Evolutionary conservation across 257 asterid species (phyloP), one percentile per base, ranked within the genome.

Genomic region (Jasminum sambac): DNA sequence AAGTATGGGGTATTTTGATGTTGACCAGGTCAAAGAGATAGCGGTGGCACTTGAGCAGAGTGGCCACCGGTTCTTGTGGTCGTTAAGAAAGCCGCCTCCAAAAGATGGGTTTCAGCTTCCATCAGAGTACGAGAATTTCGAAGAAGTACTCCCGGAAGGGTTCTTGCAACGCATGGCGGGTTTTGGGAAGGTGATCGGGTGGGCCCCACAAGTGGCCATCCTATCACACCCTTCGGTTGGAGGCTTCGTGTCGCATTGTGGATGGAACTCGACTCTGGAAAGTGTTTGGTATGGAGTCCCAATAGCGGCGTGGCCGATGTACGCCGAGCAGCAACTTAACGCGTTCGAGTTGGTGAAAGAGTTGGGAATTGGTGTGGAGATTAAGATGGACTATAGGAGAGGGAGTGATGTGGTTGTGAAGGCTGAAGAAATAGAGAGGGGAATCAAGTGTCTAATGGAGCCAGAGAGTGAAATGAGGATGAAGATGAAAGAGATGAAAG

Each of bases 261-360:
- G 87, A 0, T 83, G 87, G 87, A 83, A 77, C 41, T 83, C 85
- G 23, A 64, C 42, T 0, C 24, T 80, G 13, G 85, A 83, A 44
- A 83, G 85, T 4, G 52, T 83, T n/a, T 80, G 78, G 77, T 72
- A 60, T n/a, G 81, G 79, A 2, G 85, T 83, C 5, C 83, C 88
- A 0, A 67, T 83, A 10, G 85, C 88, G 0, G 67, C 68, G 1
- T 83, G 79, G 79, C 85, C 88, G 0, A 10, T 83, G 57, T 42
- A 11, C 13, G 83, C 85, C 0, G 85, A 83, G 76, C 88, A 83
- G 55, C 88, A 80, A 41, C 80, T 72, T 0, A 80, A 80, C n/a
- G 79, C 84, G 11, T 72, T 80, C 37, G 66, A 60, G 16, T 36
- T 69, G 46, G 83, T 82, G 17, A 63, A 67, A 52, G 82, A 83